A percentile compares a stretch with the other conserved stretches of the same genome.
Evolutionary conservation across 1,139 yeast species (phyloP).

Genomic region (Taiozyma sp.): DNA sequence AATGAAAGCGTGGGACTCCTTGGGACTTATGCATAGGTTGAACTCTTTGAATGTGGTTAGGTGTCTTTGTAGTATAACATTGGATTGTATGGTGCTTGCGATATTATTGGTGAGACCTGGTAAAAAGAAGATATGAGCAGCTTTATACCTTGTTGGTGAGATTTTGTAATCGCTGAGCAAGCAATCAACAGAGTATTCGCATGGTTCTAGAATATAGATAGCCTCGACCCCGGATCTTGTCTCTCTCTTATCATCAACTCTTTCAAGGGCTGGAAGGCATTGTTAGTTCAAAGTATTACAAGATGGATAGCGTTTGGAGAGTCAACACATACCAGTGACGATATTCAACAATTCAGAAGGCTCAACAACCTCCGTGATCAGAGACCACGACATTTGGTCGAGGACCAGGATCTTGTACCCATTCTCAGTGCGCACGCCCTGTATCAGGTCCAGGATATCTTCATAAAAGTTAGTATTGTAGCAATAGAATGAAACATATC

Average conservation of each 20-base stretch:
- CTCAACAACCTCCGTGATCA: conserved; percentile 31
- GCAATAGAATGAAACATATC: not conserved
- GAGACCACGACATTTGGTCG: conserved; percentile 30
- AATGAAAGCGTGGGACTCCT: conserved; percentile 43
- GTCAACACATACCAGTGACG: conserved; percentile 22
- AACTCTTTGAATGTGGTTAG: conserved; percentile 29
- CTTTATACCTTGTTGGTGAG: conserved; percentile 48
- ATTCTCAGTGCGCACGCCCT: conserved; percentile 18
- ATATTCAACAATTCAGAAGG: conserved; percentile 32
- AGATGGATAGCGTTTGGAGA: conserved; percentile 30
- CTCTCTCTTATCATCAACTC: conserved; percentile 28
- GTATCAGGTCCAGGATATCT: conserved; percentile 17
- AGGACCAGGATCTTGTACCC: conserved; percentile 36
- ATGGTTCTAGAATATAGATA: conserved; percentile 52
- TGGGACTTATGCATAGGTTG: conserved; percentile 39
- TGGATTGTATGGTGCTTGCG: conserved; percentile 24
- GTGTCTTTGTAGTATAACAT: conserved; percentile 26
- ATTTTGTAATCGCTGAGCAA: conserved; percentile 51
- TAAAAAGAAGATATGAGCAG: conserved; percentile 50
- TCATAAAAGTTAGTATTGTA: not conserved
- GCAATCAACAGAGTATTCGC: conserved; percentile 49
- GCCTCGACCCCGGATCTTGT: conserved; percentile 54
- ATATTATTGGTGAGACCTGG: conserved; percentile 40
- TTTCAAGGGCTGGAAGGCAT: conserved; percentile 2
- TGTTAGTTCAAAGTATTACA: not conserved